Base-by-base conservation (phyloP, 2,329 filamentous ascomycete species). In the Fusarium luffae region DNA sequence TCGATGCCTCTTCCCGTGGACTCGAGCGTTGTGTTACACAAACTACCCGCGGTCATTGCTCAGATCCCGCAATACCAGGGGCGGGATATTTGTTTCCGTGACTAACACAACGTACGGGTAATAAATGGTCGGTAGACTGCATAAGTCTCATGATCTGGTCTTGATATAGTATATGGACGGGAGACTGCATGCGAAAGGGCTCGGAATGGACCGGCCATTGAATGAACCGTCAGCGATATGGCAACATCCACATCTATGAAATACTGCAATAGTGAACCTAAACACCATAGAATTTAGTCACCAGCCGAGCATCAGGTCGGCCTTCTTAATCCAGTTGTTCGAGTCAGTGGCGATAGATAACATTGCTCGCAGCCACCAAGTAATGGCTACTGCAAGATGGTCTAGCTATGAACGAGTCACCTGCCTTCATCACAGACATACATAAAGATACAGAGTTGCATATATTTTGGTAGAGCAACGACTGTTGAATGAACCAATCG, bases 11-110 rank as follows among this genome's bases (percentile, higher is more conserved):
- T 41, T 68, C 59, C 54, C 64, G 49, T 63, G 37, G 54, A 63
- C 65, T 68, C 44, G 52, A 23, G 48, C 50, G 23, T 59, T 27
- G 42, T 25, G 65, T 68, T 54, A 54, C 64, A 68, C 54, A 64
- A 64, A 28, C 21, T 34, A 68, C 49, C 49, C 40, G 32, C 19
- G 25, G 50, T 55, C 41, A 44, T 54, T 42, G 28, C 52, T 46
- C 47, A 66, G 54, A 37, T 68, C 49, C 64, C 59, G 48, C 25
- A 25, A 40, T 43, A 47, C 48, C 27, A 59, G 50, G 56, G 21
- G 43, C 59, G 49, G 58, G 42, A 28, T 30, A 34, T 43, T 47
- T 41, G 21, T 54, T 21, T 54, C 19, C 23, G 13, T 46, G 19
- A 23, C 19, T n/a, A 28, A 16, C 40, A 34, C 19, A 32, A 28